phyloP scores from a whole-genome alignment of 1,284 basidiomycete genomes.

The Lentinus polychrous region DNA sequence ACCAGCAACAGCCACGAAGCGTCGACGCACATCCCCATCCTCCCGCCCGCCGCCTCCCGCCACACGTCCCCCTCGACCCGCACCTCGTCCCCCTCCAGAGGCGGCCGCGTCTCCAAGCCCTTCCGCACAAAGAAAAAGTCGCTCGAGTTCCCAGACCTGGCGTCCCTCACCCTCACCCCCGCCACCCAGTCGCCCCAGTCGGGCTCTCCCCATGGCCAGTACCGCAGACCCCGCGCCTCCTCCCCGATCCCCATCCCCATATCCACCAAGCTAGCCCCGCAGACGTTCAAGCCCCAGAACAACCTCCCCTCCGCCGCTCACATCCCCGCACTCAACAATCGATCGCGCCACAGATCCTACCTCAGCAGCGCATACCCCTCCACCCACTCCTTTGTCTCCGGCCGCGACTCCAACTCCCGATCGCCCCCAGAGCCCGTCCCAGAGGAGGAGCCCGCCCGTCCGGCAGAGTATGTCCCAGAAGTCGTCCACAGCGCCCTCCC shows the following conservation, averaged over 20 bases:
- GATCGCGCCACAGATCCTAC: conserved; percentile 27
- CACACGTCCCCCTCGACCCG: conserved; percentile 18
- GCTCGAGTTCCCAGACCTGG: conserved; percentile 72
- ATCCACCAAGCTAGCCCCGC: conserved; percentile 35
- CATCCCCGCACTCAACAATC: conserved; percentile 19
- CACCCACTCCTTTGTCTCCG: conserved; percentile 36
- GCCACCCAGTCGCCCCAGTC: conserved; percentile 31
- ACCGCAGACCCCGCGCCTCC: conserved; percentile 33
- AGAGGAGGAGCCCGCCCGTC: conserved; percentile 16
- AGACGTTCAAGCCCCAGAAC: conserved; percentile 26
- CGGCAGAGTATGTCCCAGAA: conserved; percentile 40
- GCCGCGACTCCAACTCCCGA: conserved; percentile 23
- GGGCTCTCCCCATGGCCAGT: conserved; percentile 34
- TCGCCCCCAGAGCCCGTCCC: conserved; percentile 20
- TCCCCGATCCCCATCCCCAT: conserved; percentile 36
- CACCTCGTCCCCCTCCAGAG: conserved; percentile 19
- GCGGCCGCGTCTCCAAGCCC: conserved; percentile 32
- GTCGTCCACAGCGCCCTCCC: conserved; percentile 60
- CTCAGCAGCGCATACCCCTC: conserved; percentile 32
- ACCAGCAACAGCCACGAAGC: not conserved
- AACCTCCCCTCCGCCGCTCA: conserved; percentile 28
- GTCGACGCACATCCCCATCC: conserved; percentile 10
- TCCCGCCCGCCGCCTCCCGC: conserved; percentile 8
- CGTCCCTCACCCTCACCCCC: conserved; percentile 49
- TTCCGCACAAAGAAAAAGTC: conserved; percentile 65